These are phyloP conservation scores for Calonectria leucothoes DNA, from an alignment of 2,329 filamentous ascomycete genomes.

Conservation along the genomic window DNA sequence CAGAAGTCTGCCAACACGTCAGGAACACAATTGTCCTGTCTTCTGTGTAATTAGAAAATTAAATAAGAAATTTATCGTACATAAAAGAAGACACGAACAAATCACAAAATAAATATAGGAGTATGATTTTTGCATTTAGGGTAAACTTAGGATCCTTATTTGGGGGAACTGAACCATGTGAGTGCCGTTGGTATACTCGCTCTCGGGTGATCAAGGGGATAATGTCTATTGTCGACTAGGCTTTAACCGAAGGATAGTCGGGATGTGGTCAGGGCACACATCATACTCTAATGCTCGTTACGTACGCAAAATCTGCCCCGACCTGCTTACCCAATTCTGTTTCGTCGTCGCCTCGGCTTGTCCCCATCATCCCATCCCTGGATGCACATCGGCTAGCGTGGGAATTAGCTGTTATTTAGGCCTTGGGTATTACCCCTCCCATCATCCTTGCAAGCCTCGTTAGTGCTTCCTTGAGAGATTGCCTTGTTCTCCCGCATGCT, in stretches of 20 bases:
- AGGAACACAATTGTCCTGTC: no score
- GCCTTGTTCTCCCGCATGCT: not conserved
- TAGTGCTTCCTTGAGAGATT: not conserved
- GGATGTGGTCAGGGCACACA: not conserved
- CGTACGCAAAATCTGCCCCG: not conserved
- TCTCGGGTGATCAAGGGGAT: not conserved
- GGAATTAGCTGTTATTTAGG: not conserved
- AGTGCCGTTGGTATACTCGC: no score
- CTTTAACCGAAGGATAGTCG: not conserved
- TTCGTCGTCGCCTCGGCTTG: not conserved
- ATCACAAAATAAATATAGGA: no score
- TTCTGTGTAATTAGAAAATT: no score
- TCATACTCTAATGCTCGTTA: not conserved
- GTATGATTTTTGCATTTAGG: no score
- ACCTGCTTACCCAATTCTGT: not conserved
- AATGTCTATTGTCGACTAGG: not conserved
- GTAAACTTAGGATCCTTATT: no score
- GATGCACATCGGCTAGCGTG: not conserved
- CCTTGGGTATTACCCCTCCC: not conserved
- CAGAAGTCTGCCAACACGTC: no score
- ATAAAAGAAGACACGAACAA: no score
- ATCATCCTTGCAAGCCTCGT: not conserved
- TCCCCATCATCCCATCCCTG: not conserved
- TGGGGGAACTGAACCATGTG: no score
- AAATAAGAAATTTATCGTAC: no score